Evolutionary conservation across 768 basidiomycete species (phyloP).

Genomic region (Phlebiopsis gigantea): DNA sequence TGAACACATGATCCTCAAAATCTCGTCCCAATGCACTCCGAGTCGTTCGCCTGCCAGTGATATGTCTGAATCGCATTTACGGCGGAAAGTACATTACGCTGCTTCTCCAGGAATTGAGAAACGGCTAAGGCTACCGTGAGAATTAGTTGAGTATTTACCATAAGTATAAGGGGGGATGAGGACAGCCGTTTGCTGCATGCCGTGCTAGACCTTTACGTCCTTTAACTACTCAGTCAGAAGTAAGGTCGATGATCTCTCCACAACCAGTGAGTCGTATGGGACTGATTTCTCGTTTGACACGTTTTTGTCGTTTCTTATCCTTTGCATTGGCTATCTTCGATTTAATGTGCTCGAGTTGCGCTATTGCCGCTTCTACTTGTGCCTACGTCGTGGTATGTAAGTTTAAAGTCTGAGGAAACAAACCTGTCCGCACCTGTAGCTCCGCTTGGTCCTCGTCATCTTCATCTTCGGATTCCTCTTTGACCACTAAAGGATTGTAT

Average conservation of each 20-base stretch:
- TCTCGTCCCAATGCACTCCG: too few species aligned
- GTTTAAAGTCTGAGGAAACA: not conserved
- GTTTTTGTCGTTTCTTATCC: not conserved
- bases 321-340: not conserved
- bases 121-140: too few species aligned
- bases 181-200: too few species aligned
- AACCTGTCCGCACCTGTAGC: not conserved
- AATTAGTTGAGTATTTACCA: too few species aligned
- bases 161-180: too few species aligned
- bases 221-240: not conserved
- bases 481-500: too few species aligned
- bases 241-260: not conserved
- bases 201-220: too few species aligned
- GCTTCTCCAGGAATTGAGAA: too few species aligned
- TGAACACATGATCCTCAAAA: too few species aligned
- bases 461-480: conserved; percentile 1
- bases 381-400: not conserved
- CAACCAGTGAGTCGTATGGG: not conserved
- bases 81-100: conserved; percentile 39
- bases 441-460: not conserved
- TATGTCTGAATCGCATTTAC: too few species aligned
- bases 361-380: not conserved
- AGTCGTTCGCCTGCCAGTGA: too few species aligned
- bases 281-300: not conserved
- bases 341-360: not conserved